phyloP scores from a whole-genome alignment of 139 green algal genomes.

The Chlorella sp. region DNA sequence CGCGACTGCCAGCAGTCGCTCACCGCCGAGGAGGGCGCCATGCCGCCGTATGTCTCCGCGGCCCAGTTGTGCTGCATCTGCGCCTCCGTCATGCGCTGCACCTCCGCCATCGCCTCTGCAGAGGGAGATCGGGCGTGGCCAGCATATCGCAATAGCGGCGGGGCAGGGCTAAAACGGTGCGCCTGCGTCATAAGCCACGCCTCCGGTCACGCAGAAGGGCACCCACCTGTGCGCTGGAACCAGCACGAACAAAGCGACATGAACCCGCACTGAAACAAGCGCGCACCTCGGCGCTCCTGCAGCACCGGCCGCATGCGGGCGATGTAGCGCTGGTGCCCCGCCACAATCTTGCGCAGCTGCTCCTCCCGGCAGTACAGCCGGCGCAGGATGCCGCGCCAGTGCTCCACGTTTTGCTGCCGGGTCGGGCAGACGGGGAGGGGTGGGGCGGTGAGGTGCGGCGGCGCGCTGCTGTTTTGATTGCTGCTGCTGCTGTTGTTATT shows the following conservation, averaged over 20 bases:
- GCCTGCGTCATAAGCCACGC: too few species aligned
- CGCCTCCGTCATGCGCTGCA: neutral
- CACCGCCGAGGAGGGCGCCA: neutral
- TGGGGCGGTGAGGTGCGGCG: neutral
- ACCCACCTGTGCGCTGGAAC: too few species aligned
- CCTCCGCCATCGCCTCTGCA: neutral
- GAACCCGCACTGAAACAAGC: neutral
- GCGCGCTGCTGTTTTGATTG: too few species aligned
- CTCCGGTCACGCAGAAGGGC: neutral
- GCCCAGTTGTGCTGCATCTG: neutral
- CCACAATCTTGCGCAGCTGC: slow-evolving; percentile 24
- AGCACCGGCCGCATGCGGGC: neutral
- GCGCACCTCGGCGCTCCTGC: neutral
- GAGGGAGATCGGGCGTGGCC: too few species aligned
- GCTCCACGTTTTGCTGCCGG: slow-evolving; percentile 17
- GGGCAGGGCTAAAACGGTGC: too few species aligned
- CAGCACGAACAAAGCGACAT: neutral
- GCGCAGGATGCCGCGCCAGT: slow-evolving; percentile 23
- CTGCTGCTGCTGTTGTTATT: too few species aligned
- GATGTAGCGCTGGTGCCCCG: slow-evolving; percentile 19
- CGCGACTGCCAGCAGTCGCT: neutral
- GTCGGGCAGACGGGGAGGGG: neutral
- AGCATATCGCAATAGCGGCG: too few species aligned
- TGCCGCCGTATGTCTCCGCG: neutral
- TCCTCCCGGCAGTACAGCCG: slow-evolving; percentile 10